phyloP scores from a whole-genome alignment of 371 early-diverging fungal species.

The Sporodiniella umbellata region DNA sequence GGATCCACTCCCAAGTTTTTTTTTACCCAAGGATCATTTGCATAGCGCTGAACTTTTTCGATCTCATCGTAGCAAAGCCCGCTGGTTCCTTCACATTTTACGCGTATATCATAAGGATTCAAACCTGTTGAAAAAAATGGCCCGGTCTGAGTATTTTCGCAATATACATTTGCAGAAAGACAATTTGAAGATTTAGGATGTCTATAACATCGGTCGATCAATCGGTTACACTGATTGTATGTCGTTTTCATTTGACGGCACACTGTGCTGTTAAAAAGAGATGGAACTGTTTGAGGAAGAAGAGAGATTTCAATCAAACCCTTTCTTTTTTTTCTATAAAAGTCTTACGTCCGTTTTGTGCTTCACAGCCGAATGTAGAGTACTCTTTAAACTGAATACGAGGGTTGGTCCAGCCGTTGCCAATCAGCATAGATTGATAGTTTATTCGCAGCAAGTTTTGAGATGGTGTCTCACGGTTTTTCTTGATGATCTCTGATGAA shows the following conservation, averaged over 20 bases:
- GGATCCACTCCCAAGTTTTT: constrained; percentile 72
- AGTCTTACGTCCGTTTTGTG: too few relatives aligned
- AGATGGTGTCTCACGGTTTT: constrained; percentile 54
- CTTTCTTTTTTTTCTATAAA: too few relatives aligned
- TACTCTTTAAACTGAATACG: constrained; percentile 89
- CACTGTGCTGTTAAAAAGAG: too few relatives aligned
- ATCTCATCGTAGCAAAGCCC: constrained; percentile 85
- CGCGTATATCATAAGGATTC: constrained; percentile 85
- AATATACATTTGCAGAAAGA: constrained; percentile 81
- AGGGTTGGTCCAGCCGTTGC: constrained; percentile 92
- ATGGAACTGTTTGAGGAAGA: too few relatives aligned
- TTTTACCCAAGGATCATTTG: constrained; percentile 80
- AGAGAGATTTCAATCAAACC: too few relatives aligned
- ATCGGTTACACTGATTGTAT: too few relatives aligned
- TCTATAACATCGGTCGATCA: too few relatives aligned
- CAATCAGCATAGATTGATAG: constrained; percentile 77
- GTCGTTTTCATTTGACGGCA: too few relatives aligned
- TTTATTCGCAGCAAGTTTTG: constrained; percentile 58
- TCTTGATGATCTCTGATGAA: constrained; percentile 61
- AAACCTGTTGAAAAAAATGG: constrained; percentile 64
- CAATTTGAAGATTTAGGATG: too few relatives aligned
- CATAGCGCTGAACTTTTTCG: constrained; percentile 67
- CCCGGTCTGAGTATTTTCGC: constrained; percentile 69
- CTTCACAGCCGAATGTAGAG: constrained; percentile 84
- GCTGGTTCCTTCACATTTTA: constrained; percentile 65